Base-by-base conservation (phyloP, 1,139 yeast genomes). In the Hansenula sp. region DNA sequence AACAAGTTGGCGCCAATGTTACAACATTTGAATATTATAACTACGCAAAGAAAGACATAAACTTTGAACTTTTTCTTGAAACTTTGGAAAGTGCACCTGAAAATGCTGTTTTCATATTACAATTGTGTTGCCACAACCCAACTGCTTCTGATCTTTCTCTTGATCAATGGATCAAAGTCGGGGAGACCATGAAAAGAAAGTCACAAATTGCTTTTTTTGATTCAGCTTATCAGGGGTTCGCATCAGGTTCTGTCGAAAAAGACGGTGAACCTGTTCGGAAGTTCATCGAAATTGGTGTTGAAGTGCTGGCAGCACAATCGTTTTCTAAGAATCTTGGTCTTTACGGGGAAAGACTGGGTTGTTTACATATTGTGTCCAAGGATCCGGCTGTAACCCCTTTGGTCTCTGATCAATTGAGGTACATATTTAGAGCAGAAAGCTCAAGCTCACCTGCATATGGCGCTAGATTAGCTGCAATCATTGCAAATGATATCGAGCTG, bases 241-340 rank as follows among this genome's bases (percentile, higher is more conserved):
- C 93, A 35, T 76, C 91, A 12, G 96, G 97, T 47, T 68, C 73
- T 50, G 59, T 71, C 36, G 69, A 63, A 45, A 59, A 66, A 40
- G 83, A 77, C 54, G 79, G 81, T 25, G 75, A 54, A 58, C 66
- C 67, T 59, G 67, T 67, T 62, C 66, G 55, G 55, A 62, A 50
- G 63, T 65, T 60, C 64, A 68, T 54, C 40, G 58, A 60, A 25
- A 24, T 47, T 12, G 51, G 47, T 8, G 21, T 50, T 11, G 79
- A 54, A 47, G 29, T 57, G 52, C 38, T 48, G 34, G 36, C 62
- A 65, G 65, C 61, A 62, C 96, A 89, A 70, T 87, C 96, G 3
- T 90, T 90, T 66, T 94, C 96, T 54, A 90, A 90, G 70, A 90
- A 89, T 72, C 84, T 90, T 89, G 97, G 97, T 37, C 77, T 90